Conservation (phyloP, 2,329 filamentous ascomycete species). For the Microcyclospora pomicola region DNA sequence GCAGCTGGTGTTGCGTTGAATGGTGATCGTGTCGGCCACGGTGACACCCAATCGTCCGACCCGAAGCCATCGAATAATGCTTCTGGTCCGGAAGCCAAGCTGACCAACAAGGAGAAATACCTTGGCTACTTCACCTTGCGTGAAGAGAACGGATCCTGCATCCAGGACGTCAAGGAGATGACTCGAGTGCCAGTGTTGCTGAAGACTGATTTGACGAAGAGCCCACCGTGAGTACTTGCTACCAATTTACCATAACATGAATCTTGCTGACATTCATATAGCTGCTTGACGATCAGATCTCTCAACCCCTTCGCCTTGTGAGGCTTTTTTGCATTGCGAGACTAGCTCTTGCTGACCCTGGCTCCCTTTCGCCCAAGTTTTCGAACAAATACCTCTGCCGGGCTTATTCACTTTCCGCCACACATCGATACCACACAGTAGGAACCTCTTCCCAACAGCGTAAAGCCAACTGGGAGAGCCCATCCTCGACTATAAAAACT, state of each 20-base stretch:
- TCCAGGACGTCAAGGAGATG: conserved; percentile 98
- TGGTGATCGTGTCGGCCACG: conserved; percentile 77
- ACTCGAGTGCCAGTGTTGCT: conserved; percentile 91
- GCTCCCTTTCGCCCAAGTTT: not conserved
- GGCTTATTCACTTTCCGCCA: not conserved
- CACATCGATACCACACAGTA: not conserved
- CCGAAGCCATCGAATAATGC: conserved; percentile 65
- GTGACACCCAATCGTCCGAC: conserved; percentile 88
- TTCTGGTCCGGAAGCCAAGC: conserved; percentile 63
- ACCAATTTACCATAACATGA: not conserved
- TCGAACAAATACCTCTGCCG: not conserved
- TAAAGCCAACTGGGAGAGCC: not conserved
- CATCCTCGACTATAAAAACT: not conserved
- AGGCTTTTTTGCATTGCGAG: conserved; percentile 5
- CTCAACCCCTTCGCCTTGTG: conserved; percentile 61
- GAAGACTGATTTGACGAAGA: conserved; percentile 97
- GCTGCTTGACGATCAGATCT: conserved; percentile 71
- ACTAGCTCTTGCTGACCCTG: not conserved
- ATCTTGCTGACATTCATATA: conserved; percentile 32
- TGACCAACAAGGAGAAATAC: conserved; percentile 94
- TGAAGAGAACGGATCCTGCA: conserved; percentile 88
- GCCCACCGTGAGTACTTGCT: conserved; percentile 73
- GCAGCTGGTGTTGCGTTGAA: conserved; percentile 81
- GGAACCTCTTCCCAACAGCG: not conserved
- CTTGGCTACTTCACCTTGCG: conserved; percentile 75